phyloP scores from a whole-genome alignment of 169 alveolate genomes.

The Perkinsus chesapeaki region DNA sequence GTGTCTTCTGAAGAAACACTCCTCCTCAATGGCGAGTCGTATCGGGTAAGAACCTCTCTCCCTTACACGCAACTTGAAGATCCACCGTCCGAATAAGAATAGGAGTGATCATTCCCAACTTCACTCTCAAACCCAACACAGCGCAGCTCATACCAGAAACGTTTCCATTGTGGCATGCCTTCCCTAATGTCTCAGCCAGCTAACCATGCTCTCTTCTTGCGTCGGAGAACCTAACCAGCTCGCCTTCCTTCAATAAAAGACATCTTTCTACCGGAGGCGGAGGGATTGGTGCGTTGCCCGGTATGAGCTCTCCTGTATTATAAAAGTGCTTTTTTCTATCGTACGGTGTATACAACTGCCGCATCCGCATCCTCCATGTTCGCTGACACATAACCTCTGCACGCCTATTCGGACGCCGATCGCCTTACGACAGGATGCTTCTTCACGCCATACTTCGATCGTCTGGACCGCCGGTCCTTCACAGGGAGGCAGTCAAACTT shows the following conservation, averaged over 20 bases:
- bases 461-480: slow-evolving; percentile 53
- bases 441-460: slow-evolving; percentile 36
- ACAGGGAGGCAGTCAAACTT: slow-evolving; percentile 67
- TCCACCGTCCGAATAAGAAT: too few species aligned
- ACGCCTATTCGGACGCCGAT: neutral
- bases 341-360: neutral
- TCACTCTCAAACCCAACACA: neutral
- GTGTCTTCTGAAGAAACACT: too few species aligned
- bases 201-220: neutral
- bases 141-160: neutral
- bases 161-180: neutral
- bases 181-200: neutral
- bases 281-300: neutral
- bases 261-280: neutral
- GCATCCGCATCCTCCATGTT: neutral
- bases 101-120: too few species aligned
- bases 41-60: too few species aligned
- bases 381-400: neutral
- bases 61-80: too few species aligned
- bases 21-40: too few species aligned
- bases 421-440: neutral
- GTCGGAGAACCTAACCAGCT: neutral
- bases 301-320: neutral
- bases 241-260: neutral
- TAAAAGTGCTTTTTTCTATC: neutral